Evolutionary conservation across 805 yeast species (phyloP).

Genomic region (Starmerella bombicola): DNA sequence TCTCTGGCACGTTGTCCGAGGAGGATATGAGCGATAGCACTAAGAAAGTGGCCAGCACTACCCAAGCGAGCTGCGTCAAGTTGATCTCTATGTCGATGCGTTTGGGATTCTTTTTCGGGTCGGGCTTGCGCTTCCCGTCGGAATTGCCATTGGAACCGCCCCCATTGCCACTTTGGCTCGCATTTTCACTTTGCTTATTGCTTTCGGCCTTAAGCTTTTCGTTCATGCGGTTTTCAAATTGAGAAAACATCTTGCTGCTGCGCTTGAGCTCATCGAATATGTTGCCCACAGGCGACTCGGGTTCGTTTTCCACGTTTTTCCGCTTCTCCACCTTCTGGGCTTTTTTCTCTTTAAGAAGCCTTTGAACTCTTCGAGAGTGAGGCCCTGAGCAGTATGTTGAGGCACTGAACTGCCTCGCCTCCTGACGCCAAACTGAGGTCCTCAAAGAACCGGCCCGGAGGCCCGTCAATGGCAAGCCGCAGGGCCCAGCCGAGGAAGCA

Average conservation of each 20-base stretch:
- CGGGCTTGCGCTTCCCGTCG: neutral
- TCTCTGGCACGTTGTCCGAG: slow-evolving; percentile 24
- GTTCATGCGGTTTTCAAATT: slow-evolving; percentile 9
- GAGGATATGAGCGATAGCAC: slow-evolving; percentile 20
- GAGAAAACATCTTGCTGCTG: slow-evolving; percentile 1
- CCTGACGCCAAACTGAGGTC: too few species aligned
- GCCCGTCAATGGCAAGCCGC: too few species aligned
- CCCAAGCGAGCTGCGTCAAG: slow-evolving; percentile 22
- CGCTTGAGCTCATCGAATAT: neutral
- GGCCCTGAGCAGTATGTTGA: neutral
- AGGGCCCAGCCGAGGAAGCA: too few species aligned
- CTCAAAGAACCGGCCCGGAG: too few species aligned
- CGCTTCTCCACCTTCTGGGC: neutral
- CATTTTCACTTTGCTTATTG: neutral
- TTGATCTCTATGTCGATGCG: slow-evolving; percentile 22
- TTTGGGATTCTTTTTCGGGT: slow-evolving; percentile 1
- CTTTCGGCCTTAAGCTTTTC: slow-evolving; percentile 1
- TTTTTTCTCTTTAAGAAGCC: slow-evolving; percentile 7
- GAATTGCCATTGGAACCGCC: neutral
- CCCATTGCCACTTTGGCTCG: neutral
- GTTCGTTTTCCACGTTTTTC: neutral
- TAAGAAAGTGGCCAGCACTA: slow-evolving; percentile 17
- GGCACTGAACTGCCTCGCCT: neutral
- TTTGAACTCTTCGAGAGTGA: slow-evolving; percentile 9
- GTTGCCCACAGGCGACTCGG: neutral